Evolutionary conservation across 805 yeast species (phyloP), one percentile per base, ranked within the genome.

Genomic region (Metschnikowia arizonensis): DNA sequence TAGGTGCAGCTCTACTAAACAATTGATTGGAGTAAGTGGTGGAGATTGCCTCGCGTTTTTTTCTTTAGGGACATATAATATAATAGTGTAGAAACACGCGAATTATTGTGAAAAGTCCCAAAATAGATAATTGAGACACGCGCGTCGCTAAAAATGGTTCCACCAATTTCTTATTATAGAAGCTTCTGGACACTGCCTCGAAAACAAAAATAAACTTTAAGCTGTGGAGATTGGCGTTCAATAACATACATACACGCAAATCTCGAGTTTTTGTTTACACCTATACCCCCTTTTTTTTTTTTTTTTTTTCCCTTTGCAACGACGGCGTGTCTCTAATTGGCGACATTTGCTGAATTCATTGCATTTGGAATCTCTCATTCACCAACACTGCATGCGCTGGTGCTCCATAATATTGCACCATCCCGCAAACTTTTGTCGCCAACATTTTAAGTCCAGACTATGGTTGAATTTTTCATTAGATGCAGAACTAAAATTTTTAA

Each of bases 1-100:
- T 10, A 19, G 33, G 18, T 39, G 21, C 42, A 39, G 35, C 33
- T n/a, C n/a, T n/a, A 24, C 24, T 19, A 40, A 40, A 40, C 36
- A 40, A 21, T 11, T 12, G 37, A 37, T 37, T 40, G 43, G 43
- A 17, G 43, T 7, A 17, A 29, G 23, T 11, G 15, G 31, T 21
- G n/a, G n/a, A n/a, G n/a, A n/a, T n/a, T n/a, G n/a, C n/a, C n/a
- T n/a, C 21, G 41, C 33, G 33, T 32, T 38, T 19, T 38, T 18
- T 7, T 15, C 18, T 17, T 14, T 30, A 11, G 42, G 42, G 42
- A 25, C 14, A 3, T 15, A 18, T n/a, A n/a, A n/a, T n/a, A n/a
- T n/a, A n/a, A n/a, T n/a, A n/a, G 18, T 14, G 14, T 14, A 12
- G 29, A 25, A 11, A 12, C 40, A 21, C 33, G 40, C 40, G 33